These are phyloP conservation scores for Clavispora asparagi DNA, from an alignment of 805 yeast species.

Conservation along the genomic window DNA sequence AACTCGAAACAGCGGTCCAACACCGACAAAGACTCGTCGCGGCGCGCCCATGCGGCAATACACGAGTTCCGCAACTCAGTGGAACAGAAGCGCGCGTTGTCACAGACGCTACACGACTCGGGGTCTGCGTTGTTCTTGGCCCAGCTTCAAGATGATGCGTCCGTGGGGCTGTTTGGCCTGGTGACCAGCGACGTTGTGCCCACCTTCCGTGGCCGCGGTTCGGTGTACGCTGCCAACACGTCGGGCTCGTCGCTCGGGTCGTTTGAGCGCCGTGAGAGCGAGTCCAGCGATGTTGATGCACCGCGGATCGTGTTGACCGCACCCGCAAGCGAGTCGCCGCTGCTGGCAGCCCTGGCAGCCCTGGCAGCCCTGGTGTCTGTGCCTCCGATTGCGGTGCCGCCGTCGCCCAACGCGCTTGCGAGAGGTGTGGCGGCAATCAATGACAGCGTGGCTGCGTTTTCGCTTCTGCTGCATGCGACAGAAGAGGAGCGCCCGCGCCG, in stretches of 20 bases:
- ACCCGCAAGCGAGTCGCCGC: not conserved
- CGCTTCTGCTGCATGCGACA: constrained; percentile 8
- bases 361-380: not conserved
- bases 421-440: constrained; percentile 11
- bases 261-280: not conserved
- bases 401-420: constrained; percentile 25
- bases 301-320: not conserved
- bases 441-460: constrained; percentile 6
- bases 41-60: constrained; percentile 20
- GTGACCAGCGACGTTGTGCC: not conserved
- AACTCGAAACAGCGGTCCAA: constrained; percentile 21
- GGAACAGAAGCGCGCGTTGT: constrained; percentile 27
- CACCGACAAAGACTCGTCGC: constrained; percentile 12
- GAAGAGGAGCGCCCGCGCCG: constrained; percentile 2
- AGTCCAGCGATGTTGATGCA: not conserved
- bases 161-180: constrained; percentile 3
- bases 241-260: constrained; percentile 20
- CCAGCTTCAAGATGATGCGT: constrained; percentile 4
- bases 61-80: constrained; percentile 32
- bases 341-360: not conserved
- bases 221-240: constrained; percentile 6
- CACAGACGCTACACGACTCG: constrained; percentile 6
- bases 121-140: not conserved
- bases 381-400: constrained; percentile 25
- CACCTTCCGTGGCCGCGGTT: not conserved